Evolutionary conservation across 1,284 basidiomycete species (phyloP).

Genomic region (Sphaerobolus stellatus): DNA sequence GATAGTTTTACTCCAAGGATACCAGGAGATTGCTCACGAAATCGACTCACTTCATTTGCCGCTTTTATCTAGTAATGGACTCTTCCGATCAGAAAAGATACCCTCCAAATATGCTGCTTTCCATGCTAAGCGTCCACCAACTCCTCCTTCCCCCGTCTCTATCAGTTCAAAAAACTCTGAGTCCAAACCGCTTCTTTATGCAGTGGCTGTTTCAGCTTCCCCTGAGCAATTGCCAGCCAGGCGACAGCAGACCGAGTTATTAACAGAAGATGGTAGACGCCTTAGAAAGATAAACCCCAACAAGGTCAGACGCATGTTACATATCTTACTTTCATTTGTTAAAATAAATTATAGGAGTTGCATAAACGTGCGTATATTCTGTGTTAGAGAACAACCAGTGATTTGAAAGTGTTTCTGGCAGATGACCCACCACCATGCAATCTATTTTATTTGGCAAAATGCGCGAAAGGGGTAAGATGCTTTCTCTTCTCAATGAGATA

Average conservation of each 20-base stretch:
- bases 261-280: neutral
- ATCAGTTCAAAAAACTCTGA: slow-evolving; percentile 20
- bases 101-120: slow-evolving; percentile 12
- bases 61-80: slow-evolving; percentile 53
- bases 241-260: neutral
- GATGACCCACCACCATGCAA: slow-evolving; percentile 78
- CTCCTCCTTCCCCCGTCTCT: slow-evolving; percentile 37
- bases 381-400: neutral
- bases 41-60: slow-evolving; percentile 53
- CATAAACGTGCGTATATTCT: slow-evolving; percentile 45
- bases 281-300: slow-evolving; percentile 3
- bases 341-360: slow-evolving; percentile 38
- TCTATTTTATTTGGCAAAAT: slow-evolving; percentile 74
- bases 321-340: neutral
- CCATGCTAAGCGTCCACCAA: slow-evolving; percentile 35
- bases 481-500: too few species aligned
- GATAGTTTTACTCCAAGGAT: slow-evolving; percentile 58
- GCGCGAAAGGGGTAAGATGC: slow-evolving; percentile 71
- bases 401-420: slow-evolving; percentile 27
- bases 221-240: neutral
- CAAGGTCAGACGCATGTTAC: neutral
- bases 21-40: slow-evolving; percentile 44
- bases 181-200: neutral
- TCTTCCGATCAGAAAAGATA: slow-evolving; percentile 61
- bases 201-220: neutral